These are phyloP conservation scores for Candida sithepensis DNA, from an alignment of 805 yeast genomes.

Conservation along the genomic window DNA sequence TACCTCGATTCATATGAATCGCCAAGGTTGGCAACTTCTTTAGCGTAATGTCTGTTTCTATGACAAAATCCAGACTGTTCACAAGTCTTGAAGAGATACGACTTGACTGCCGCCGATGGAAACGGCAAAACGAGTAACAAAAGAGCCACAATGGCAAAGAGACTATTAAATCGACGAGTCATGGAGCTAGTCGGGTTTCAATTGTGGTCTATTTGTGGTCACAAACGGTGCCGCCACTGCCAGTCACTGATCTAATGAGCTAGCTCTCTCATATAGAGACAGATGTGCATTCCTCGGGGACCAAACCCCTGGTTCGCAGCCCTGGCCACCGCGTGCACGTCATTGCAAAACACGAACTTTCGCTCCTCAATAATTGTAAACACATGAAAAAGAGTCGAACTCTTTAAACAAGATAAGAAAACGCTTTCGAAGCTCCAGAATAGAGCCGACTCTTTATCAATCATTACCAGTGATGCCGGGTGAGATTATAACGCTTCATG, in stretches of 20 bases:
- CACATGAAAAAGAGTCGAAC: background rate
- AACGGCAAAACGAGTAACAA: slow-evolving; percentile 4
- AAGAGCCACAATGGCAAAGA: background rate
- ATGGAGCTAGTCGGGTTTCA: background rate
- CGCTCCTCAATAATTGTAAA: slow-evolving; percentile 1
- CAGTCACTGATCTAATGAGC: too few species aligned
- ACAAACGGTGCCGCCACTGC: too few species aligned
- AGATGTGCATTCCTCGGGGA: background rate
- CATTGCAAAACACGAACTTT: background rate
- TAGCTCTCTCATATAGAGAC: too few species aligned
- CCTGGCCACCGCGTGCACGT: background rate
- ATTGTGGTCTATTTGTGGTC: too few species aligned
- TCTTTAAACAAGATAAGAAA: background rate
- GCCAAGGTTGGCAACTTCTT: slow-evolving; percentile 28
- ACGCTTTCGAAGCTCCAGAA: background rate
- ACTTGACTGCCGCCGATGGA: slow-evolving; percentile 46
- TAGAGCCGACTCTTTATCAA: background rate
- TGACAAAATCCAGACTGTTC: slow-evolving; percentile 78
- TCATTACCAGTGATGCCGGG: slow-evolving; percentile 39
- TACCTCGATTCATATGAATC: slow-evolving; percentile 35
- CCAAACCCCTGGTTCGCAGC: background rate
- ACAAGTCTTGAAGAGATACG: slow-evolving; percentile 72
- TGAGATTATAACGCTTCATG: slow-evolving; percentile 68
- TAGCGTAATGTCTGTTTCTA: slow-evolving; percentile 70
- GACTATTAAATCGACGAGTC: background rate